These are phyloP conservation scores for Paramecium bursaria DNA, from an alignment of 73 alveolate genomes.

Conservation along the genomic window DNA sequence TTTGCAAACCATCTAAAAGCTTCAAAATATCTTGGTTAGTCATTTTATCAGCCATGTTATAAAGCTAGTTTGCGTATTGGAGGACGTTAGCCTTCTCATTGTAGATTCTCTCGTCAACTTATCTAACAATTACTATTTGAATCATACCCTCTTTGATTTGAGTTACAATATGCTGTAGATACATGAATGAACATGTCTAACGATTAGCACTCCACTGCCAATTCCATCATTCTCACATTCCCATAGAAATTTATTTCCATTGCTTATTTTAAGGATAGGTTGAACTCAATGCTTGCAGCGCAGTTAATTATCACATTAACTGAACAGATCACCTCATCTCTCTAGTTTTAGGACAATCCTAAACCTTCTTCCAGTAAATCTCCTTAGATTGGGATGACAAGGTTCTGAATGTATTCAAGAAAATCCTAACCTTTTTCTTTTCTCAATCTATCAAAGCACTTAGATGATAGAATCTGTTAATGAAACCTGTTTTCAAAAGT, in stretches of 20 bases:
- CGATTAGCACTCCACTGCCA: constrained; percentile 73
- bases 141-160: constrained; percentile 79
- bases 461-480: constrained; percentile 79
- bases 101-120: constrained; percentile 34
- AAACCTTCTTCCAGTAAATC: constrained; percentile 69
- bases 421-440: constrained; percentile 73
- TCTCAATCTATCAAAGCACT: constrained; percentile 77
- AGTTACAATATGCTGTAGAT: constrained; percentile 77
- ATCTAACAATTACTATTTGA: constrained; percentile 75
- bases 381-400: constrained; percentile 75
- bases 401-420: constrained; percentile 61
- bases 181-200: constrained; percentile 77
- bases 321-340: constrained; percentile 63
- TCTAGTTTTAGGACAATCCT: constrained; percentile 69
- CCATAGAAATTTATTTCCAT: constrained; percentile 81
- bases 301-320: constrained; percentile 79
- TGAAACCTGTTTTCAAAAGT: constrained; percentile 78
- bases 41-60: not conserved
- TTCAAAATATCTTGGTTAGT: constrained; percentile 51
- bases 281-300: constrained; percentile 85
- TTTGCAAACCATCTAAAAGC: constrained; percentile 81
- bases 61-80: not conserved
- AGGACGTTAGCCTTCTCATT: constrained; percentile 16
- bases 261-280: constrained; percentile 78
- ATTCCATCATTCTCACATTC: constrained; percentile 73